Evolutionary conservation across 1,284 basidiomycete species (phyloP), one percentile per base, ranked within the genome.

Genomic region (Rhizoctonia solani): DNA sequence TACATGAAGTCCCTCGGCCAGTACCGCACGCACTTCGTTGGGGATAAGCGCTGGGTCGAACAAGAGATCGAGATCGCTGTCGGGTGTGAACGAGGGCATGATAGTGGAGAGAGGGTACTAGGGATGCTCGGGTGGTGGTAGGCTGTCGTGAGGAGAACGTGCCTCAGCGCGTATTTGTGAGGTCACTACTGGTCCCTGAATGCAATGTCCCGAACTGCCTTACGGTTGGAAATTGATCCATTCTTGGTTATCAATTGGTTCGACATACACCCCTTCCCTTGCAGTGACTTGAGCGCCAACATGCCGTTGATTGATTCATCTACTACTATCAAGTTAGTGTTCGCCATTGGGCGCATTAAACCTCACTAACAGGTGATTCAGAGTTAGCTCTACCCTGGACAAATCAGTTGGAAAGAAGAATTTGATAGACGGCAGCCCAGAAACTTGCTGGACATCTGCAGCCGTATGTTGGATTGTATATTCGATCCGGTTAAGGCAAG

Each of bases 371-470:
- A 16, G 14, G 14, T 4, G 19, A 23, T n/a, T 27, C 68, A 92
- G 90, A 80, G 90, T 92, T 71, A 91, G 89, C 76, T 91, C 90
- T n/a, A 87, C 86, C 1, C 79, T 91, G n/a, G 88, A 92, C 75
- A 92, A 88, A 75, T 83, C 86, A 1, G 85, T 84, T 13, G 85
- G 85, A 9, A 92, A 89, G 76, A 88, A 87, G 73, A 76, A 84
- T 74, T 81, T 92, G 21, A 81, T 85, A 19, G 90, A 92, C 74
- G 80, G 83, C 14, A 88, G 79, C 73, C 83, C 85, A 67, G 90
- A 90, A 75, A 92, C 90, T 21, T 92, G 90, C 75, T 92, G 90
- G 89, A 87, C 89, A 37, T 90, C 89, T 27, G 86, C 88, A 75
- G 87, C 90, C 81, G 90, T 87, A 75, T 69, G 54, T 30, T 25